A percentile compares a stretch with the other conserved stretches of the same genome.
These are phyloP conservation scores for Mortierella sp. DNA, from an alignment of 371 early-diverging fungal species.

Conservation along the genomic window DNA sequence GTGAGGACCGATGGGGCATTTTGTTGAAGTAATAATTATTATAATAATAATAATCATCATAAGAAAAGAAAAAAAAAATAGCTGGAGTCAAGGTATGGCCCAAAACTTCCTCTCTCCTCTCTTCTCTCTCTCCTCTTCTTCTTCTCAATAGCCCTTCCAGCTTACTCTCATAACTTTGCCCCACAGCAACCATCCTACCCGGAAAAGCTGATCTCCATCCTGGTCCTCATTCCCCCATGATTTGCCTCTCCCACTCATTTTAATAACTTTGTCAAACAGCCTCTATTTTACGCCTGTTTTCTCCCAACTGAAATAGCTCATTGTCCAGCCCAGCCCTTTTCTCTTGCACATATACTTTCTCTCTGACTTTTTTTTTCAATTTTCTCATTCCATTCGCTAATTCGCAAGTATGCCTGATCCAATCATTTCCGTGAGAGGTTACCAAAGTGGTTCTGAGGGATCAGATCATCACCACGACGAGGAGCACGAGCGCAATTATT, in stretches of 20 bases:
- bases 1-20: not conserved
- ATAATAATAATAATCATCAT: not conserved
- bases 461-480: slow-evolving; percentile 54
- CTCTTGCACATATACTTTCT: slow-evolving; percentile 1
- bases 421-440: slow-evolving; percentile 29
- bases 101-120: not conserved
- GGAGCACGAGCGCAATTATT: slow-evolving; percentile 42
- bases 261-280: slow-evolving; percentile 10
- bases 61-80: not conserved
- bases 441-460: slow-evolving; percentile 54
- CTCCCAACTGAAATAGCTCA: not conserved
- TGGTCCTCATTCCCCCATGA: slow-evolving; percentile 18
- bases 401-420: slow-evolving; percentile 41
- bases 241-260: slow-evolving; percentile 21
- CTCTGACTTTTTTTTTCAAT: not conserved
- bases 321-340: slow-evolving; percentile 25
- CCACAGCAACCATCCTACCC: not conserved
- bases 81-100: not conserved
- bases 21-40: not conserved
- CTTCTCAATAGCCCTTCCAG: not conserved
- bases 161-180: not conserved
- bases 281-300: not conserved
- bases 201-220: not conserved
- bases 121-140: not conserved
- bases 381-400: not conserved